Evolutionary conservation across 805 yeast species (phyloP).

Genomic region (Candida montana): DNA sequence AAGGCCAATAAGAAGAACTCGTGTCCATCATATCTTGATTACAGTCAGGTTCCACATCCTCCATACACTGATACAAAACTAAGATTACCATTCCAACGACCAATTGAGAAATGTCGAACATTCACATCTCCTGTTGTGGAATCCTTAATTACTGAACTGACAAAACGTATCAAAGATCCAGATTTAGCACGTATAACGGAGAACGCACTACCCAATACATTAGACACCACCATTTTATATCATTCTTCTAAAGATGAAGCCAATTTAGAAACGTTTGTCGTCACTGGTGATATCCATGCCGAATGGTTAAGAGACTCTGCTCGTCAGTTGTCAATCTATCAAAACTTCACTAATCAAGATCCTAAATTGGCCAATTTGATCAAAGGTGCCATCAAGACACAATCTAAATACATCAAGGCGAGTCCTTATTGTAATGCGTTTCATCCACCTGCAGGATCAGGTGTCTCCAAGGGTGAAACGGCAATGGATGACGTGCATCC

Average conservation of each 20-base stretch:
- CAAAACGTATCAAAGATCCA: constrained; percentile 42
- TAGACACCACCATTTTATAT: constrained; percentile 84
- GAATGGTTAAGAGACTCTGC: constrained; percentile 92
- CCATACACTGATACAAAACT: constrained; percentile 57
- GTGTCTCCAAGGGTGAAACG: constrained; percentile 42
- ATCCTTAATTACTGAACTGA: constrained; percentile 46
- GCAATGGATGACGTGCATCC: constrained; percentile 66
- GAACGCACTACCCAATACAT: constrained; percentile 79
- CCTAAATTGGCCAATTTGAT: constrained; percentile 44
- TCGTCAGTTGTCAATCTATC: constrained; percentile 73
- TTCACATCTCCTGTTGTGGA: constrained; percentile 63
- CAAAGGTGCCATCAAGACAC: constrained; percentile 76
- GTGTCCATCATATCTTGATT: constrained; percentile 63
- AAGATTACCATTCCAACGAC: constrained; percentile 69
- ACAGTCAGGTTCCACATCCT: constrained; percentile 45
- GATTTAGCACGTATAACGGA: constrained; percentile 75
- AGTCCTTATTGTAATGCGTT: constrained; percentile 90
- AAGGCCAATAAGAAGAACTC: background rate
- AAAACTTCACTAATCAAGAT: constrained; percentile 53
- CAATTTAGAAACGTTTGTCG: constrained; percentile 56
- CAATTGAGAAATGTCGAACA: constrained; percentile 66
- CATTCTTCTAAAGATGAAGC: constrained; percentile 30
- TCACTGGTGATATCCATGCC: constrained; percentile 91
- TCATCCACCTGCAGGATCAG: constrained; percentile 63
- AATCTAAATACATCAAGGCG: constrained; percentile 53